Percentiles rank a stretch among this genome's conserved stretches.
phyloP scores from a whole-genome alignment of 2,329 filamentous ascomycete genomes.

The Penicillium sp. region DNA sequence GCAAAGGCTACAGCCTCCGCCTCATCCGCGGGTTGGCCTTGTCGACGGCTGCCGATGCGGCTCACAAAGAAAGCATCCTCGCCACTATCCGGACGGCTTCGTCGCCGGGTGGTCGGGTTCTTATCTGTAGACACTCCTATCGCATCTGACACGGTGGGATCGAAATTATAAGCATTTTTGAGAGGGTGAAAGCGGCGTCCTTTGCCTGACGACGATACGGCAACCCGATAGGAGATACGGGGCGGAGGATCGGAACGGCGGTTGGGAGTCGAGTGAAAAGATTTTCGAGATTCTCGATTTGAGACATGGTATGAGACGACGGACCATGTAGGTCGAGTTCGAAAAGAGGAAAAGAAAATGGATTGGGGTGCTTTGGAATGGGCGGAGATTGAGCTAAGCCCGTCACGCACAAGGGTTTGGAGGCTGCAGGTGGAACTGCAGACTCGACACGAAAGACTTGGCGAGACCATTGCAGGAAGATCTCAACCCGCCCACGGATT shows the following conservation, averaged over 20 bases:
- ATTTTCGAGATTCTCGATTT: conserved; percentile 9
- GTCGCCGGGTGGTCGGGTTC: conserved; percentile 58
- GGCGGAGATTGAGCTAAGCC: conserved; percentile 15
- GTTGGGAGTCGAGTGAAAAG: conserved; percentile 31
- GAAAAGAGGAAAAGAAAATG: conserved; percentile 6
- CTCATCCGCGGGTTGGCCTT: conserved; percentile 49
- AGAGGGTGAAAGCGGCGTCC: conserved; percentile 65
- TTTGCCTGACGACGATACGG: conserved; percentile 75
- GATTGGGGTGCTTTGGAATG: conserved; percentile 9
- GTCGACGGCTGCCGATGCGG: conserved; percentile 58
- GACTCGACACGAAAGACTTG: conserved; percentile 31
- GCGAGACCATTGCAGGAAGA: conserved; percentile 32
- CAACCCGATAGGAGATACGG: conserved; percentile 66
- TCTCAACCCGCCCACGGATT: conserved; percentile 16
- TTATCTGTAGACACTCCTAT: conserved; percentile 38
- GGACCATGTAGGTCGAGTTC: not conserved
- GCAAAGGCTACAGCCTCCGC: conserved; percentile 71
- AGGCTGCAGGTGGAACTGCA: conserved; percentile 36
- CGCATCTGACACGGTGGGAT: conserved; percentile 47
- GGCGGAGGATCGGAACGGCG: conserved; percentile 22
- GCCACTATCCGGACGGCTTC: conserved; percentile 71
- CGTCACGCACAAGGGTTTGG: conserved; percentile 26
- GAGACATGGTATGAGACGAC: not conserved
- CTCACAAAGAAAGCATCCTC: conserved; percentile 96
- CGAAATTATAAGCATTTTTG: conserved; percentile 72